Evolutionary conservation across 257 asterid species (phyloP).

Genomic region (Mitragyna speciosa): DNA sequence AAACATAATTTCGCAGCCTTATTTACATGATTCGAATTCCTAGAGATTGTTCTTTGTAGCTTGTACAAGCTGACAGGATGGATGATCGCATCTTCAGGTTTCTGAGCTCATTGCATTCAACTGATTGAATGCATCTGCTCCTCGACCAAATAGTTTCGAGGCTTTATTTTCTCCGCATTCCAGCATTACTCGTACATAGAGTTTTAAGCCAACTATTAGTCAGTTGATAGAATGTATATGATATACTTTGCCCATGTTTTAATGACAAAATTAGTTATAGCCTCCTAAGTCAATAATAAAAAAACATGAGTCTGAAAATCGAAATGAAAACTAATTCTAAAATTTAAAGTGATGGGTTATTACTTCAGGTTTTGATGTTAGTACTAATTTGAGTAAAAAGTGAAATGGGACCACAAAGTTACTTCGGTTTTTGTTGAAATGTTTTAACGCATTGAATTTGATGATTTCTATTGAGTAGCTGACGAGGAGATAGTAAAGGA

Average conservation of each 20-base stretch:
- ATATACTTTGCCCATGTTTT: not conserved
- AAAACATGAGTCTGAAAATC: not conserved
- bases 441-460: not conserved
- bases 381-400: not conserved
- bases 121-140: not conserved
- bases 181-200: no score
- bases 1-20: not conserved
- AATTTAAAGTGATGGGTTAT: no score
- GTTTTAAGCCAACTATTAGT: no score
- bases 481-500: not conserved
- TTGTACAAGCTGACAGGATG: not conserved
- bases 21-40: not conserved
- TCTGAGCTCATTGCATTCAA: not conserved
- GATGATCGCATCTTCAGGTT: not conserved
- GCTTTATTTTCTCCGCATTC: no score
- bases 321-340: not conserved
- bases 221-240: not conserved
- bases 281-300: not conserved
- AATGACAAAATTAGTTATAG: not conserved
- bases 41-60: not conserved
- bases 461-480: not conserved
- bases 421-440: not conserved
- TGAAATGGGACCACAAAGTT: not conserved
- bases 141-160: not conserved
- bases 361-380: no score